Evolutionary conservation across 2,329 filamentous ascomycete species (phyloP).

Genomic region (Cyphellophora attinorum): DNA sequence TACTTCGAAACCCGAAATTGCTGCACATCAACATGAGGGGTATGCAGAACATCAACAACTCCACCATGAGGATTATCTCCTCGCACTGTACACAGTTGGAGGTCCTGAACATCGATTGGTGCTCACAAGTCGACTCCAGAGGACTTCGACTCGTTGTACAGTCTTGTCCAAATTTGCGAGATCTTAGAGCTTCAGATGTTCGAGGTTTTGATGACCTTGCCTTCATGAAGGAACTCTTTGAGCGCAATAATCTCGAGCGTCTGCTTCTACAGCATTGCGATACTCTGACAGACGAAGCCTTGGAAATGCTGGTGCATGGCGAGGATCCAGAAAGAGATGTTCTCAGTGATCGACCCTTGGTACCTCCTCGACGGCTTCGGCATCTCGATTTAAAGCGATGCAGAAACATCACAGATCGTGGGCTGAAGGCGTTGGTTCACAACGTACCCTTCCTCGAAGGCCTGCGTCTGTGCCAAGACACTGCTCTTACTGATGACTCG

Average conservation of each 20-base stretch:
- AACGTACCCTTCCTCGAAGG: conserved; percentile 73
- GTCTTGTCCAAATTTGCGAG: conserved; percentile 62
- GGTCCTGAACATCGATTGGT: conserved; percentile 86
- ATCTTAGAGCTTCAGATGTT: conserved; percentile 75
- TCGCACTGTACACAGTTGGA: conserved; percentile 74
- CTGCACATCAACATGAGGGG: conserved; percentile 82
- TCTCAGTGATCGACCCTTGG: conserved; percentile 64
- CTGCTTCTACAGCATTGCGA: conserved; percentile 71
- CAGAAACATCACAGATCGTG: conserved; percentile 58
- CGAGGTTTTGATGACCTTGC: conserved; percentile 65
- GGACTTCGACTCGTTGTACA: conserved; percentile 66
- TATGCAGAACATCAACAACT: conserved; percentile 68
- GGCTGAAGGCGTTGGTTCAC: conserved; percentile 61
- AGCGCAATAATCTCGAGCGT: conserved; percentile 72
- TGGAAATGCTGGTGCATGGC: conserved; percentile 68
- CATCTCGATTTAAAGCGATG: conserved; percentile 82
- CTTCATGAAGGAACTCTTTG: conserved; percentile 66
- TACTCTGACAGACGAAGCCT: conserved; percentile 64
- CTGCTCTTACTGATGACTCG: conserved; percentile 61
- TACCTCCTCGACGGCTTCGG: conserved; percentile 66
- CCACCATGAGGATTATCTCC: conserved; percentile 76
- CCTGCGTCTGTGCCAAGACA: conserved; percentile 71
- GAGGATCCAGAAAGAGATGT: conserved; percentile 68
- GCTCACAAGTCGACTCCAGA: conserved; percentile 68
- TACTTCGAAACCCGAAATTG: conserved; percentile 68